Base-by-base conservation (phyloP, 805 yeast genomes). In the Saturnispora sekii region DNA sequence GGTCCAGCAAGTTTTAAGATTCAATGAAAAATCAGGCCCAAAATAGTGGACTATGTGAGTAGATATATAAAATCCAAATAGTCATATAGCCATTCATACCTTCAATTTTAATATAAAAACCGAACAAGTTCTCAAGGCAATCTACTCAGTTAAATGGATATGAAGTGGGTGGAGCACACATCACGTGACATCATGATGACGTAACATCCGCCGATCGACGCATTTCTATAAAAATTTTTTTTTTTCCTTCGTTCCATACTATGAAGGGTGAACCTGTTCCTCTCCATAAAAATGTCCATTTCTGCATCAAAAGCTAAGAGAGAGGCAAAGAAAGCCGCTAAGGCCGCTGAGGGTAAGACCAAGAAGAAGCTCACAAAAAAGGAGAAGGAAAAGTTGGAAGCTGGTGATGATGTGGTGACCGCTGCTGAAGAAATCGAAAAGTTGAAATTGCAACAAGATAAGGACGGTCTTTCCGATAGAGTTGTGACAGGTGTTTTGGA, bases 301-400 rank as follows among this genome's bases (percentile, higher is more conserved):
- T 90, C 97, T 46, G 80, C 96, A 53, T 88, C 97, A 16, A 90
- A 90, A 67, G 97, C 97, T 52, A 93, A 90, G 73, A 86, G 98
- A 81, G 97, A 90, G 54, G 96, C 95, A 53, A 90, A 89, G 72
- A 87, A 88, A 68, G 86, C 84, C 56, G 94, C 89, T 70, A 87
- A 89, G 68, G 84, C 82, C 56, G 94, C 86, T 49, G 85, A 84
- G 56, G 89, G 88, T 60, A 71, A 77, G 60, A 67, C 74, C 51
- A 71, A 78, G 59, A 70, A 77, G 69, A 82, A 77, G 69, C 76
- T 81, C 65, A 75, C 76, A 54, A 74, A 72, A 68, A 78, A 75
- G 64, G 76, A 70, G 41, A 53, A 55, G 53, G 64, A 59, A 48
- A 60, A 60, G 57, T 51, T 61, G 33, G 77, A 72, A 56, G 79